These are phyloP conservation scores for Cymbidium sinense DNA, from an alignment of 106 monocot species.

Conservation along the genomic window DNA sequence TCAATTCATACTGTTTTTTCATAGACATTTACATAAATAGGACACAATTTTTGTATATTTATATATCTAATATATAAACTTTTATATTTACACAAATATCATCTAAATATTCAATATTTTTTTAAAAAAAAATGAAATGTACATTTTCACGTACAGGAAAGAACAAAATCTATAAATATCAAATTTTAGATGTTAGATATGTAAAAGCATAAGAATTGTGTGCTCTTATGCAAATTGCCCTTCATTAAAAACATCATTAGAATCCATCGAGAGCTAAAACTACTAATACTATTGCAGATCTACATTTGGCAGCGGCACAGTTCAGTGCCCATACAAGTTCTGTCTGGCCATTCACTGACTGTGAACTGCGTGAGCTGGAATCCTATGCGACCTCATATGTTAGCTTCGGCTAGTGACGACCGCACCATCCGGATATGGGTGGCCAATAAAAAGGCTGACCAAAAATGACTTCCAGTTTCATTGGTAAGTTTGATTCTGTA, in stretches of 20 bases:
- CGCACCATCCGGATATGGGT: conserved; percentile 56
- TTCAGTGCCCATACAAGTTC: conserved; percentile 38
- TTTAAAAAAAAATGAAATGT: too few species aligned
- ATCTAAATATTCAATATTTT: too few species aligned
- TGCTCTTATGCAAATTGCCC: too few species aligned
- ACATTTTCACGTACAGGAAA: too few species aligned
- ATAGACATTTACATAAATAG: too few species aligned
- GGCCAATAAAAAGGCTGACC: conserved; percentile 4
- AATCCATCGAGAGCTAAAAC: not conserved
- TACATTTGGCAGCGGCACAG: conserved; percentile 60
- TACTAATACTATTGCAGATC: conserved; percentile 23
- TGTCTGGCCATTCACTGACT: conserved; percentile 49
- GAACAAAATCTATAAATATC: too few species aligned
- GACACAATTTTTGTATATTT: too few species aligned
- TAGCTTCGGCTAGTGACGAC: conserved; percentile 80
- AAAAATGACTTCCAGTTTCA: not conserved
- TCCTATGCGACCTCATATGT: conserved; percentile 52
- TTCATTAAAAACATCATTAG: not conserved
- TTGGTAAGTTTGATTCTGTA: not conserved
- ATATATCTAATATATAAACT: too few species aligned
- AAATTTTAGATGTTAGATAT: too few species aligned
- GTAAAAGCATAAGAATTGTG: too few species aligned
- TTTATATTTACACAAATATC: too few species aligned
- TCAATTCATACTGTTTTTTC: too few species aligned
- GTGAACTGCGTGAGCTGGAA: conserved; percentile 78